Percentiles rank a stretch among this genome's conserved stretches.
Evolutionary conservation across 2,329 filamentous ascomycete genomes (phyloP).

Genomic region (Microsporum canis): DNA sequence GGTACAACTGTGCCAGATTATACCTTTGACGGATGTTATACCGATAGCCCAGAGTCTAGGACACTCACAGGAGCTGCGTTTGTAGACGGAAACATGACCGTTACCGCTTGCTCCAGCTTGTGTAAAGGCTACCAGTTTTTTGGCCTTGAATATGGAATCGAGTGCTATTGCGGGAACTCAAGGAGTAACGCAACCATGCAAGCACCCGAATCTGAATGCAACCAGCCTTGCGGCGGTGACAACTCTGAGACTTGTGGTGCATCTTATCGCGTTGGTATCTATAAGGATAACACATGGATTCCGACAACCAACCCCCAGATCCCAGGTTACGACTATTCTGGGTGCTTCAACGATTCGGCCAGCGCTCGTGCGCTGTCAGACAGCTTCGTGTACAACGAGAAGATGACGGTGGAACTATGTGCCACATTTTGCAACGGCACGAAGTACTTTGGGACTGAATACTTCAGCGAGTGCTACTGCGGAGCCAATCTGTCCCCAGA

Average conservation of each 20-base stretch:
- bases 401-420: slow-evolving; percentile 11
- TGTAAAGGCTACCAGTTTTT: slow-evolving; percentile 11
- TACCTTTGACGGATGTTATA: slow-evolving; percentile 11
- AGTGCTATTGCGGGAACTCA: slow-evolving; percentile 11
- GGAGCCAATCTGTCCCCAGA: slow-evolving; percentile 6
- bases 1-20: not conserved
- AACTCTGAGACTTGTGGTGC: slow-evolving; percentile 9
- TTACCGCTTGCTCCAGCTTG: slow-evolving; percentile 3
- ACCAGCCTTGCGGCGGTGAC: slow-evolving; percentile 8
- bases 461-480: slow-evolving; percentile 13
- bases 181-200: not conserved
- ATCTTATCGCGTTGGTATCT: slow-evolving; percentile 8
- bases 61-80: slow-evolving; percentile 6
- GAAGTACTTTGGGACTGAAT: slow-evolving; percentile 11
- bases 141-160: slow-evolving; percentile 11
- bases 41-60: slow-evolving; percentile 8
- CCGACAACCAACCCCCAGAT: slow-evolving; percentile 9
- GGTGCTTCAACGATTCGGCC: slow-evolving; percentile 11
- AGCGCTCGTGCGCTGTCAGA: slow-evolving; percentile 6
- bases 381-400: slow-evolving; percentile 6
- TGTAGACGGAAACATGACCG: slow-evolving; percentile 6
- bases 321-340: slow-evolving; percentile 9
- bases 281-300: slow-evolving; percentile 10
- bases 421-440: slow-evolving; percentile 7
- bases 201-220: slow-evolving; percentile 6